These are phyloP conservation scores for Taiwanofungus camphoratus DNA, from an alignment of 1,284 basidiomycete species.

Conservation along the genomic window DNA sequence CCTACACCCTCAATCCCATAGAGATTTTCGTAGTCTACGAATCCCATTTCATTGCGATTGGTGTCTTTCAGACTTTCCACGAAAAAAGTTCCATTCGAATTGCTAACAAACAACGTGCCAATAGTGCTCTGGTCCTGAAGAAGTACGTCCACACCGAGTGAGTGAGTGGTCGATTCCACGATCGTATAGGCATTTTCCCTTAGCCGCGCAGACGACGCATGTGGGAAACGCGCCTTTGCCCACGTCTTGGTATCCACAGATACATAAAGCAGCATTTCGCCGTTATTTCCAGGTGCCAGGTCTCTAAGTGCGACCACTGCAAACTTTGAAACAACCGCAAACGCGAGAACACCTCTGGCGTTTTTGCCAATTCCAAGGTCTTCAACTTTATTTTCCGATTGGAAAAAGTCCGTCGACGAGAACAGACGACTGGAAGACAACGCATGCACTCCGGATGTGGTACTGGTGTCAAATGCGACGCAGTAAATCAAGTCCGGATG, in stretches of 20 bases:
- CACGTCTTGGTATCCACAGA: constrained; percentile 76
- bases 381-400: constrained; percentile 55
- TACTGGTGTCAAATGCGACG: constrained; percentile 70
- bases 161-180: constrained; percentile 89
- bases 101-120: constrained; percentile 92
- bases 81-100: constrained; percentile 93
- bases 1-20: constrained; percentile 93
- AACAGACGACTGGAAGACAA: constrained; percentile 71
- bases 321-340: constrained; percentile 89
- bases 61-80: constrained; percentile 89
- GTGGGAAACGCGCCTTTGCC: constrained; percentile 83
- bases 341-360: constrained; percentile 79
- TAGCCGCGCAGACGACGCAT: constrained; percentile 72
- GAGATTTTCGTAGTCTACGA: constrained; percentile 90
- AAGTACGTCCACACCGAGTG: constrained; percentile 90
- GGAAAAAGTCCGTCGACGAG: constrained; percentile 81
- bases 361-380: constrained; percentile 82
- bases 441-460: constrained; percentile 43
- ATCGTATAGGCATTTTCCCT: constrained; percentile 94
- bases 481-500: constrained; percentile 78
- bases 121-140: constrained; percentile 67
- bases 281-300: constrained; percentile 39
- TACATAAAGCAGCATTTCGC: constrained; percentile 83
- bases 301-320: constrained; percentile 84
- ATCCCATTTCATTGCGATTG: constrained; percentile 82